Conservation (phyloP, 805 yeast species). For the Starmerella vitae region DNA sequence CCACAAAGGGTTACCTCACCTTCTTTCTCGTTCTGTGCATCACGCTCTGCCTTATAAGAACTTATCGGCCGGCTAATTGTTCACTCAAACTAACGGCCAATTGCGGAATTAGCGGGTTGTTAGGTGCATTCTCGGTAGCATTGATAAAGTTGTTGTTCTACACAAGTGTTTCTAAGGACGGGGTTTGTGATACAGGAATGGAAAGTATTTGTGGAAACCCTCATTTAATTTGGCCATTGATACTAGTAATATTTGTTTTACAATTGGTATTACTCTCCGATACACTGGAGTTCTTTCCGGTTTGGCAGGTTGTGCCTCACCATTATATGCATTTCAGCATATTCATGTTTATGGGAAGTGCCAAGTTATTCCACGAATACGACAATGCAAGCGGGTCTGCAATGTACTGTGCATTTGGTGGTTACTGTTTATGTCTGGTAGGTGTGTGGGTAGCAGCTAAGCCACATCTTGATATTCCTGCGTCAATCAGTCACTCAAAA, state of each 20-base stretch:
- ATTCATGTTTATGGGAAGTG: conserved; percentile 34
- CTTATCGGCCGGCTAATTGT: conserved; percentile 7
- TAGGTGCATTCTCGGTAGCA: conserved; percentile 38
- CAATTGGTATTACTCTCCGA: conserved; percentile 32
- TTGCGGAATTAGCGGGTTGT: conserved; percentile 26
- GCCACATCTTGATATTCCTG: conserved; percentile 17
- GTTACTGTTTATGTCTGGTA: conserved; percentile 30
- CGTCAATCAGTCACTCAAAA: conserved; percentile 2
- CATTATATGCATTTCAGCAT: conserved; percentile 38
- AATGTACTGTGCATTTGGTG: conserved; percentile 24
- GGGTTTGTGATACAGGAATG: neutral
- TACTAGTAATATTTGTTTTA: conserved; percentile 31
- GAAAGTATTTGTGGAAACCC: neutral
- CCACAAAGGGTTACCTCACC: neutral
- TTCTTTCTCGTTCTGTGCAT: conserved; percentile 1
- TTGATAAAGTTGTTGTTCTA: conserved; percentile 32
- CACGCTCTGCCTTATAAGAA: neutral
- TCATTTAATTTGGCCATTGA: conserved; percentile 3
- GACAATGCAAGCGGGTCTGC: conserved; percentile 22
- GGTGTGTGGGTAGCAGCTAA: conserved; percentile 31
- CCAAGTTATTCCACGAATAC: conserved; percentile 33
- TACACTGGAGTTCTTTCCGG: conserved; percentile 31
- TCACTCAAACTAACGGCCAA: conserved; percentile 6
- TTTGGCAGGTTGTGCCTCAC: conserved; percentile 38
- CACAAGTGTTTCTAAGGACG: conserved; percentile 20